phyloP scores from a whole-genome alignment of 495 filamentous ascomycete genomes.

The Penicillium bovifimosum region DNA sequence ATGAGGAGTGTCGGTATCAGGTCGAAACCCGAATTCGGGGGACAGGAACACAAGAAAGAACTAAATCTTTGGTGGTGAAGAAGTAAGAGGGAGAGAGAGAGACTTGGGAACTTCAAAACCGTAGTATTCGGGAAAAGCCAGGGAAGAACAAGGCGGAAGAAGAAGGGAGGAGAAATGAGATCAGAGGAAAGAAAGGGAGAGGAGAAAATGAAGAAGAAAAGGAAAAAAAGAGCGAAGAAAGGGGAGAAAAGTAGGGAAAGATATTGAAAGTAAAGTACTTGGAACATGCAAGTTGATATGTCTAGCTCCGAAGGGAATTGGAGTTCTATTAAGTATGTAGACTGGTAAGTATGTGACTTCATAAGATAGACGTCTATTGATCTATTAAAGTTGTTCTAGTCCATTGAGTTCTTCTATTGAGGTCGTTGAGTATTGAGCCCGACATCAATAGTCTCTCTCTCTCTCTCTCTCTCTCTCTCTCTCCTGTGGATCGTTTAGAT shows the following conservation, averaged over 20 bases:
- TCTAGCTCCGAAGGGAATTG: not conserved
- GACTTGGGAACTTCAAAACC: not conserved
- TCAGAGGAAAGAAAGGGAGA: conserved; percentile 4
- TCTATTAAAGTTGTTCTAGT: too few species aligned
- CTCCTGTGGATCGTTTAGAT: not conserved
- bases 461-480: too few species aligned
- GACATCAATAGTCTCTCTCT: not conserved
- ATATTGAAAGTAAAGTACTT: conserved; percentile 8
- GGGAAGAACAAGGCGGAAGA: conserved; percentile 8
- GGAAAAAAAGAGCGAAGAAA: conserved; percentile 4
- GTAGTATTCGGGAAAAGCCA: not conserved
- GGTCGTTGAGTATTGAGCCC: not conserved
- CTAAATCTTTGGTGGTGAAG: conserved; percentile 21
- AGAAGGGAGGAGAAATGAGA: not conserved
- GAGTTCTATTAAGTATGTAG: too few species aligned
- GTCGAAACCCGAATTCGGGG: not conserved
- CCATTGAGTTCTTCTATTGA: not conserved
- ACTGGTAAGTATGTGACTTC: too few species aligned
- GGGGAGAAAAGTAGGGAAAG: conserved; percentile 14
- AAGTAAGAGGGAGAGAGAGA: not conserved
- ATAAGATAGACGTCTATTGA: too few species aligned
- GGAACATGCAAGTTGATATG: not conserved
- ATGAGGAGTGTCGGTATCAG: not conserved
- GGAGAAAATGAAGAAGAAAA: not conserved
- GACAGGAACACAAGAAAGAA: conserved; percentile 25